Conservation (phyloP, 805 yeast species). For the Candida jianshihensis region DNA sequence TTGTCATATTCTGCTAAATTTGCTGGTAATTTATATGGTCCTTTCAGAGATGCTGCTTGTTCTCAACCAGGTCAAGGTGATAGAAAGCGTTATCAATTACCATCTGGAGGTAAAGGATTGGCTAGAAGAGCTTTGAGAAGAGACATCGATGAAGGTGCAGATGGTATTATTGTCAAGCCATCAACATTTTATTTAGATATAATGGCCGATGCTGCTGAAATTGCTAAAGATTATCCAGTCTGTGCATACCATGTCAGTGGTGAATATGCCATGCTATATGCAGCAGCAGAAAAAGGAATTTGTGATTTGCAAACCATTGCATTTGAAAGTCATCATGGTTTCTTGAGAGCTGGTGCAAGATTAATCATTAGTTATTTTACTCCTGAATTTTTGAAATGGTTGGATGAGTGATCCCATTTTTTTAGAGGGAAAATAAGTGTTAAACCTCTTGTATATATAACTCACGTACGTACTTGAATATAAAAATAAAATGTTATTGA, state of each 20-base stretch:
- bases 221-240: conserved; percentile 79
- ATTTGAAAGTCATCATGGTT: conserved; percentile 85
- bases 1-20: conserved; percentile 95
- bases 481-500: neutral
- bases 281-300: conserved; percentile 94
- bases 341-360: conserved; percentile 93
- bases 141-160: conserved; percentile 90
- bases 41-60: conserved; percentile 97
- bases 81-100: conserved; percentile 87
- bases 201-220: conserved; percentile 77
- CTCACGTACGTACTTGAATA: too few relatives aligned
- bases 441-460: neutral
- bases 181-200: conserved; percentile 92
- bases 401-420: conserved; percentile 30
- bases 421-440: too few relatives aligned
- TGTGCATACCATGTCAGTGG: conserved; percentile 97
- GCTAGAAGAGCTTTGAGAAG: conserved; percentile 87
- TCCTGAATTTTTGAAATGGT: conserved; percentile 94
- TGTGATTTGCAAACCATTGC: conserved; percentile 74
- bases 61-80: conserved; percentile 87
- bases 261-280: conserved; percentile 95
- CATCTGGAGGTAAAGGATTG: conserved; percentile 86
- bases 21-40: conserved; percentile 87
- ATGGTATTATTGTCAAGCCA: conserved; percentile 92
- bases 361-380: conserved; percentile 87